Evolutionary conservation across 257 asterid genomes (phyloP).

Genomic region (Nicotiana sylvestris): DNA sequence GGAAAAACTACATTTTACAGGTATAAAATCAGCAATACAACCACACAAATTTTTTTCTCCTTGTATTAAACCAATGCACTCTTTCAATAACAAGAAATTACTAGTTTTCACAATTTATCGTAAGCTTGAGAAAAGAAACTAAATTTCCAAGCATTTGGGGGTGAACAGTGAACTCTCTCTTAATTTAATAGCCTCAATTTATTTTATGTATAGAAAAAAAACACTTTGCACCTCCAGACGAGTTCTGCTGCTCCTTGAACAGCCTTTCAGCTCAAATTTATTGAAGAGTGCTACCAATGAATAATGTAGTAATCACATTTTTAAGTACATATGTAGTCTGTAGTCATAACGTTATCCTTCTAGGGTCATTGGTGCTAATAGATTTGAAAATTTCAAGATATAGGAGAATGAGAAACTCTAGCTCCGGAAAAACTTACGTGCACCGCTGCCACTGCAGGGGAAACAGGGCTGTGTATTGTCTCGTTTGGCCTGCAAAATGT

Average conservation of each 20-base stretch:
- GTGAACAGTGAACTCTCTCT: background rate
- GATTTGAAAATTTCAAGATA: background rate
- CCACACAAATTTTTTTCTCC: background rate
- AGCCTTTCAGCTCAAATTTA: background rate
- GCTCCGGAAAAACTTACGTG: slow-evolving; percentile 60
- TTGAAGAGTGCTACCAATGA: background rate
- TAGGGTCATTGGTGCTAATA: background rate
- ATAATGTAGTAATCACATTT: background rate
- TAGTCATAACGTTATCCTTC: background rate
- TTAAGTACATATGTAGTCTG: background rate
- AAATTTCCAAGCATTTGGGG: background rate
- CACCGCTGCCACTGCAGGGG: slow-evolving; percentile 87
- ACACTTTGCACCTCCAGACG: no score
- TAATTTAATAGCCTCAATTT: background rate
- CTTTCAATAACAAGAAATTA: background rate
- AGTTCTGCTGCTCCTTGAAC: background rate
- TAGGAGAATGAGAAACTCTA: background rate
- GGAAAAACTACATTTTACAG: no score
- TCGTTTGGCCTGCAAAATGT: slow-evolving; percentile 64
- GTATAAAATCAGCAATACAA: background rate
- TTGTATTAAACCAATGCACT: background rate
- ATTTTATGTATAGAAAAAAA: background rate
- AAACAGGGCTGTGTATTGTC: slow-evolving; percentile 93
- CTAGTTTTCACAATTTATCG: background rate
- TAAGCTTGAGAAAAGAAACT: background rate